Evolutionary conservation across 768 basidiomycete species (phyloP).

Genomic region (Gymnopilus junonius): DNA sequence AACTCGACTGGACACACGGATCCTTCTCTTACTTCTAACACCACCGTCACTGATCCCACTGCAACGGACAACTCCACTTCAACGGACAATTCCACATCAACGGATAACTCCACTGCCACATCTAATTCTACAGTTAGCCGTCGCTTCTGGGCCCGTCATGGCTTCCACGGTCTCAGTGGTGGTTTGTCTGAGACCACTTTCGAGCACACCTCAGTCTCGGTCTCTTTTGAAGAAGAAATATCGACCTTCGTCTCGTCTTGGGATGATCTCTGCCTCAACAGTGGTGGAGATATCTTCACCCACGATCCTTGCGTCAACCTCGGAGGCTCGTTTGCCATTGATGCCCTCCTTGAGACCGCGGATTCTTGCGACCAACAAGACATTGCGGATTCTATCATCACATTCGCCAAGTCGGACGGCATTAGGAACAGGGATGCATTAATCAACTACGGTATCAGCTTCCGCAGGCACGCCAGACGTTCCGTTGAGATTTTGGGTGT

Average conservation of each 20-base stretch:
- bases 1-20: slow-evolving; percentile 19
- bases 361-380: slow-evolving; percentile 54
- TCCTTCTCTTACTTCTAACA: slow-evolving; percentile 14
- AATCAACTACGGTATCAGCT: slow-evolving; percentile 46
- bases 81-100: background rate
- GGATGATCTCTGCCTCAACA: slow-evolving; percentile 48
- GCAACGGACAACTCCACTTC: slow-evolving; percentile 15
- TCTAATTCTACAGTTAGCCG: slow-evolving; percentile 16
- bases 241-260: slow-evolving; percentile 40
- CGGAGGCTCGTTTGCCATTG: slow-evolving; percentile 43
- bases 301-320: slow-evolving; percentile 44
- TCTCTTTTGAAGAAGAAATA: slow-evolving; percentile 31
- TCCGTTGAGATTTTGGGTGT: slow-evolving; percentile 46
- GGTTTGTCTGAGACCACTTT: slow-evolving; percentile 17
- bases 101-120: slow-evolving; percentile 16
- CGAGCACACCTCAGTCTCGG: slow-evolving; percentile 13
- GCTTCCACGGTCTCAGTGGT: slow-evolving; percentile 8
- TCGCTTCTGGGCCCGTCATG: slow-evolving; percentile 23
- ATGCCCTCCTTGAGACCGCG: slow-evolving; percentile 48
- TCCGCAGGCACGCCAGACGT: slow-evolving; percentile 47
- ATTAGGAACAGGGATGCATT: slow-evolving; percentile 42
- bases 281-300: slow-evolving; percentile 46
- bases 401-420: slow-evolving; percentile 49
- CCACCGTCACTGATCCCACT: slow-evolving; percentile 16
- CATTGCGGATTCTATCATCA: slow-evolving; percentile 53